Evolutionary conservation across 306 rosid species (phyloP).

Genomic region (Vigna radiata): DNA sequence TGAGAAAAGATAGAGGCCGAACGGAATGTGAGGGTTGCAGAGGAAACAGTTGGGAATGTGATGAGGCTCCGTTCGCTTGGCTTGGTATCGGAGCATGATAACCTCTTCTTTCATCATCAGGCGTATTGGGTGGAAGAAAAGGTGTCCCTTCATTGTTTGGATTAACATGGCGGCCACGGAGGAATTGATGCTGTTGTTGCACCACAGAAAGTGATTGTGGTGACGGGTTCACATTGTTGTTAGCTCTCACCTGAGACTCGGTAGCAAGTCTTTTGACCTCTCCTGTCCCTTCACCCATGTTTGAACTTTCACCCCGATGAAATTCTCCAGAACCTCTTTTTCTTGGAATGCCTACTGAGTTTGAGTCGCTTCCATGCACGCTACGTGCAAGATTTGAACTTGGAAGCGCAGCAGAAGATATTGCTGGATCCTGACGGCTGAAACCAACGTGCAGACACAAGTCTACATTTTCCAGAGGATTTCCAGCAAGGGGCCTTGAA

Average conservation of each 20-base stretch:
- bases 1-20: not conserved
- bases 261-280: not conserved
- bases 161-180: no score
- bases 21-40: not conserved
- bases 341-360: not conserved
- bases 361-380: no score
- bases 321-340: not conserved
- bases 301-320: not conserved
- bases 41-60: not conserved
- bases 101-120: not conserved
- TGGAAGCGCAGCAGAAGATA: no score
- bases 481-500: not conserved
- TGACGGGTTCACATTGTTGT: not conserved
- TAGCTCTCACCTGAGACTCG: not conserved
- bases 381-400: no score
- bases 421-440: no score
- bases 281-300: not conserved
- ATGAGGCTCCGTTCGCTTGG: not conserved
- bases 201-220: no score
- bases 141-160: not conserved
- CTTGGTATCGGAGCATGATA: not conserved
- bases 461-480: no score
- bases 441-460: no score
- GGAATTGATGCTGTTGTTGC: no score
- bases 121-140: not conserved